phyloP scores from a whole-genome alignment of 2,329 filamentous ascomycete genomes.

The Uncinocarpus reesii region DNA sequence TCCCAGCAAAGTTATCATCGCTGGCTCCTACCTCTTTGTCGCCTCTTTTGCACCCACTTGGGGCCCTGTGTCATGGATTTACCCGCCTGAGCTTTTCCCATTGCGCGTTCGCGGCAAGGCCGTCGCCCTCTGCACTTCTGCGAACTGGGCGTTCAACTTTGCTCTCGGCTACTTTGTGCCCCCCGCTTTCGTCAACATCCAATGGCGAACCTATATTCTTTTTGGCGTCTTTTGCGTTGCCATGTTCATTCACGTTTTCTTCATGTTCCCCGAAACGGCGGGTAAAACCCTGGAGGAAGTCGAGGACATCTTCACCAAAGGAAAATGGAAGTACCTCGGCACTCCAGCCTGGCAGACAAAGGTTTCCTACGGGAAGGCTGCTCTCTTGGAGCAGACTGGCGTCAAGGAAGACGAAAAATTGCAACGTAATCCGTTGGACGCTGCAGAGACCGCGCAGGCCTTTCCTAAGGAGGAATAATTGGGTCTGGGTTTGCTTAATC shows the following conservation, averaged over 20 bases:
- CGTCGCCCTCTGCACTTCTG: constrained; percentile 49
- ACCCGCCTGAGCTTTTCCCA: constrained; percentile 54
- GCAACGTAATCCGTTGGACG: neutral
- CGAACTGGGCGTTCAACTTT: constrained; percentile 55
- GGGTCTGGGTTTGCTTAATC: neutral
- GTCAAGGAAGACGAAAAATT: constrained; percentile 18
- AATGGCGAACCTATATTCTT: constrained; percentile 59
- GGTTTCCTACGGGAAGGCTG: constrained; percentile 24
- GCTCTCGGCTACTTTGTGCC: constrained; percentile 47
- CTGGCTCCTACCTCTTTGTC: constrained; percentile 63
- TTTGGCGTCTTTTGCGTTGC: constrained; percentile 62
- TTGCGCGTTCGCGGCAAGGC: constrained; percentile 54
- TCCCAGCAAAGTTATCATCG: constrained; percentile 52
- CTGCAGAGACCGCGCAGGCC: neutral
- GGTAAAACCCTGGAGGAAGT: constrained; percentile 69
- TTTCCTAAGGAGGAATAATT: neutral
- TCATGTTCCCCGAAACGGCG: constrained; percentile 58
- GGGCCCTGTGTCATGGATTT: constrained; percentile 51
- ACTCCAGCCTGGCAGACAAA: constrained; percentile 32
- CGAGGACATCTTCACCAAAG: constrained; percentile 54
- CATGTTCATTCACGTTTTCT: constrained; percentile 58
- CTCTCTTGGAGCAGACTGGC: constrained; percentile 23
- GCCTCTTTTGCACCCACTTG: constrained; percentile 57
- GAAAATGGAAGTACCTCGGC: constrained; percentile 27
- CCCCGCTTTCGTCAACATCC: constrained; percentile 48